Evolutionary conservation across 129 eudicot genomes (phyloP).

Genomic region (Flaveria trinervia): DNA sequence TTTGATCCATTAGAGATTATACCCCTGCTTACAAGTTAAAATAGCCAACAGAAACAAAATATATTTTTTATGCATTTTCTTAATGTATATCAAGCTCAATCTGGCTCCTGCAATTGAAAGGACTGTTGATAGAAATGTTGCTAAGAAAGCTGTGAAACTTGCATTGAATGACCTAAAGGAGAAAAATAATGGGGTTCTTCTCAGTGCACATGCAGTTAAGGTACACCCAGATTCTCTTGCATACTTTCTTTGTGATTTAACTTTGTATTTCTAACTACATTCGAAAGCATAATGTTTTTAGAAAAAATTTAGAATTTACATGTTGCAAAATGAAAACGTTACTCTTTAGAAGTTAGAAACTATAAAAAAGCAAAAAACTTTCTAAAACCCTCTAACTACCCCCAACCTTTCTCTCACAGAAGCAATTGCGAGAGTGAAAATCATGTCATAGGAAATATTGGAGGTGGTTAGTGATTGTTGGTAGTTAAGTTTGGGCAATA

Average conservation of each 20-base stretch:
- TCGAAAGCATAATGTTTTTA: too few relatives aligned
- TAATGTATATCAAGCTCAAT: conserved; percentile 52
- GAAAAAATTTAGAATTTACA: not conserved
- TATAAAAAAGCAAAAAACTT: conserved; percentile 2
- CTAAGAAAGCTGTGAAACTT: conserved; percentile 62
- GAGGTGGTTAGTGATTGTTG: not conserved
- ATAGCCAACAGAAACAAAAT: not conserved
- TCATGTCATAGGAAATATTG: not conserved
- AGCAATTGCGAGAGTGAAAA: not conserved
- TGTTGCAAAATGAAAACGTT: conserved; percentile 13
- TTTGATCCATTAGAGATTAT: not conserved
- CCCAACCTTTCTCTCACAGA: not conserved
- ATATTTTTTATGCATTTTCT: conserved; percentile 35
- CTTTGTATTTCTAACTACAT: not conserved
- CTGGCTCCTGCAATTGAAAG: conserved; percentile 36
- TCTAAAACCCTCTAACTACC: not conserved
- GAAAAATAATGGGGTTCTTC: conserved; percentile 66
- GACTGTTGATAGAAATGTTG: conserved; percentile 44
- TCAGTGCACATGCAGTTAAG: conserved; percentile 85
- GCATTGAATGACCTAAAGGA: conserved; percentile 79
- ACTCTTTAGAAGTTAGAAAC: not conserved
- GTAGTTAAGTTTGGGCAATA: not conserved
- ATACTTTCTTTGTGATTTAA: not conserved
- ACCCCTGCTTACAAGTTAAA: not conserved
- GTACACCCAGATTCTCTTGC: conserved; percentile 35